Evolutionary conservation across 352 stramenopile genomes (phyloP), one percentile per base, ranked within the genome.

Genomic region (Pilasporangium apinafurcum): DNA sequence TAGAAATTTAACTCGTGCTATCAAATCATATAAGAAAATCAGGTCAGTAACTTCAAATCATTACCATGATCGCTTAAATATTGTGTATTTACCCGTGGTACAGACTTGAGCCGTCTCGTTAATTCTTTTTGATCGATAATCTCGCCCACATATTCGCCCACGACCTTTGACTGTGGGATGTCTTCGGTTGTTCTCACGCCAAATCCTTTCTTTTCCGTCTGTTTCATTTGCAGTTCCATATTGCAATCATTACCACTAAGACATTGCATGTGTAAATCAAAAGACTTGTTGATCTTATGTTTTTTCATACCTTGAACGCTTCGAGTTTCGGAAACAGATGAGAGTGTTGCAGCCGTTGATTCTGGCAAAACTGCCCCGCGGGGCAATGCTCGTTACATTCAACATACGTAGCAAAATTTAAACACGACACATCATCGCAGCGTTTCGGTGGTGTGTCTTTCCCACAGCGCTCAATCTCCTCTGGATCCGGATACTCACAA

Each of bases 111-210:
- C 0, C 82, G 56, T 10, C 48, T 43, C 6, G 59, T 65, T 3
- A 90, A 51, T 40, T 96, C 85, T 32, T 91, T 85, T 43, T 95
- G 70, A 56, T 90, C 80, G 44, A 96, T 96, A 39, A 97, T 84
- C 59, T 97, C 88, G 20, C 88, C 88, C 17, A 97, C 81, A 58
- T 97, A 97, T 43, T 97, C 88, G 26, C 87, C 86, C 17, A 96
- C 70, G 37, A 96, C 74, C 9, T 48, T 68, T 1, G 72, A 63
- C 22, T 77, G 68, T 6, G 50, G n/a, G 31, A 96, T 89, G 8
- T 62, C 47, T 28, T 87, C 49, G 1, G 51, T 52, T 3, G 83
- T 80, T 5, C 79, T 69, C 18, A 96, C 80, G 21, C 86, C 86
- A 59, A 80, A 95, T 14, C 86, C 86, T 49, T 96, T 96, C 22